These are phyloP conservation scores for Leccinum subgranulosum DNA, from an alignment of 768 basidiomycete genomes.

Conservation along the genomic window DNA sequence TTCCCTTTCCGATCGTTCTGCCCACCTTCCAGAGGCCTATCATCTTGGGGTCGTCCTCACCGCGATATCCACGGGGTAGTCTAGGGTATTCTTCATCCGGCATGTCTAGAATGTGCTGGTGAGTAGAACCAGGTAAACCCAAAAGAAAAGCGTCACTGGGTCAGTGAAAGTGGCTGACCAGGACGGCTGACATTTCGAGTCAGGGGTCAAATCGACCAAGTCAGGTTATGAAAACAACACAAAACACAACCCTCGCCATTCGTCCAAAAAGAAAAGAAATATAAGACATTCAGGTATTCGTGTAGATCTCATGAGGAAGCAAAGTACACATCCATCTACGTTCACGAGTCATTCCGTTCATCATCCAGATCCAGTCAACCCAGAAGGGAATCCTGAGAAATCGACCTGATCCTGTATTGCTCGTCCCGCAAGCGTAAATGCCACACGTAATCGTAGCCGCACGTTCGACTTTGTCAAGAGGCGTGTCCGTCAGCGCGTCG, in stretches of 20 bases:
- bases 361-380: slow-evolving; percentile 51
- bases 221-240: slow-evolving; percentile 6
- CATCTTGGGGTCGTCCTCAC: slow-evolving; percentile 52
- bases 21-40: slow-evolving; percentile 85
- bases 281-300: slow-evolving; percentile 7
- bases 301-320: slow-evolving; percentile 23
- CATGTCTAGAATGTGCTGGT: slow-evolving; percentile 24
- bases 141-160: background rate
- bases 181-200: slow-evolving; percentile 12
- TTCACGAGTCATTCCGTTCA: background rate
- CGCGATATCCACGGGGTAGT: slow-evolving; percentile 28
- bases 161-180: slow-evolving; percentile 20
- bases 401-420: slow-evolving; percentile 89
- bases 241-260: background rate
- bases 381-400: slow-evolving; percentile 85
- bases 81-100: slow-evolving; percentile 28
- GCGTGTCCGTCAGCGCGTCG: slow-evolving; percentile 5
- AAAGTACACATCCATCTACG: slow-evolving; percentile 18
- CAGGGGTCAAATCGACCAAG: slow-evolving; percentile 17
- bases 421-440: slow-evolving; percentile 67
- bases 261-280: background rate
- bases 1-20: slow-evolving; percentile 78
- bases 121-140: background rate
- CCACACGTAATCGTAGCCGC: slow-evolving; percentile 81
- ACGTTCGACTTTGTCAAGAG: slow-evolving; percentile 59